Conservation (phyloP, 2,329 filamentous ascomycete species). For the Thelonectria discophora region DNA sequence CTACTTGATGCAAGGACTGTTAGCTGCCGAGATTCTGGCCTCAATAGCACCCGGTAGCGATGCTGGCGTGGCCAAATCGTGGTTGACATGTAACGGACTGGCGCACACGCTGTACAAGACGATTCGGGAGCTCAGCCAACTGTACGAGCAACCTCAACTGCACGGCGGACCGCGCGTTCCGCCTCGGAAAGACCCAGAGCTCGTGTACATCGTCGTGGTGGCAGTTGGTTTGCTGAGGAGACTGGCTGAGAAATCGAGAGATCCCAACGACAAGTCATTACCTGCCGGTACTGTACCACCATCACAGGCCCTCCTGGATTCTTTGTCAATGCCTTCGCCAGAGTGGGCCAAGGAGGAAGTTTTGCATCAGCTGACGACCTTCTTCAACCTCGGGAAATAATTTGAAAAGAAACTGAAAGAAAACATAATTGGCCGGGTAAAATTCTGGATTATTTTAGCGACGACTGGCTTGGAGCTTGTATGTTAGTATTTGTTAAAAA, state of each 20-base stretch:
- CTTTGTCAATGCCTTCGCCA: conserved; percentile 69
- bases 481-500: conserved; percentile 43
- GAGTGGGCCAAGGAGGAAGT: conserved; percentile 72
- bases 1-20: conserved; percentile 88
- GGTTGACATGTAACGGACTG: conserved; percentile 88
- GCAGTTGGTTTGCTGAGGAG: conserved; percentile 74
- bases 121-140: conserved; percentile 74
- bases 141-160: conserved; percentile 62
- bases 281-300: conserved; percentile 71
- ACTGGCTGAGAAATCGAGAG: conserved; percentile 73
- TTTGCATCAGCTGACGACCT: conserved; percentile 73
- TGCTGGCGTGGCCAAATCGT: conserved; percentile 74
- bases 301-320: conserved; percentile 72
- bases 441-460: conserved; percentile 35
- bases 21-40: conserved; percentile 88
- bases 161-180: conserved; percentile 47
- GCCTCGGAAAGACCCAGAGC: conserved; percentile 58
- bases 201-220: conserved; percentile 72
- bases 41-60: conserved; percentile 78
- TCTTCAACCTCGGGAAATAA: conserved; percentile 59
- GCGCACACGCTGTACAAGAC: conserved; percentile 81
- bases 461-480: conserved; percentile 38
- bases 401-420: conserved; percentile 13
- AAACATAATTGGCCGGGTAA: not conserved
- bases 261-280: conserved; percentile 63